Conservation (phyloP, 2,329 filamentous ascomycete genomes). For the Aspergillus sp. region DNA sequence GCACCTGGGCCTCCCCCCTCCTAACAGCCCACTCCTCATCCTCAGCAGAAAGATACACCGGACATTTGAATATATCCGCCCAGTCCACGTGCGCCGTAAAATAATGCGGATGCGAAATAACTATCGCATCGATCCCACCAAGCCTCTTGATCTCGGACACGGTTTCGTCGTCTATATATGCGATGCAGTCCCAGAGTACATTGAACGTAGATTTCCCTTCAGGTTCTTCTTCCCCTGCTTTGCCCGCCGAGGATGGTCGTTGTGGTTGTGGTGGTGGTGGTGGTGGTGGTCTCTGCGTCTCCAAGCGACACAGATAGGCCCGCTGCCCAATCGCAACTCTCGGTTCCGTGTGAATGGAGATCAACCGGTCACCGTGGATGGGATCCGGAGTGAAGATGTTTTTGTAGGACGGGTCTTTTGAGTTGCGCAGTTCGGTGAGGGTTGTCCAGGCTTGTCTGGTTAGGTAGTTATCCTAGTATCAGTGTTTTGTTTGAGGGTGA, state of each 20-base stretch:
- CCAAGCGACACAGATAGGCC: constrained; percentile 60
- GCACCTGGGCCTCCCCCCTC: constrained; percentile 31
- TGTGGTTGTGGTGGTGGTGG: too few relatives aligned
- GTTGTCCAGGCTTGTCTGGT: constrained; percentile 31
- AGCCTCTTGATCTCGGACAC: constrained; percentile 55
- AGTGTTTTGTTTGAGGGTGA: background rate
- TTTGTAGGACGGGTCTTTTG: constrained; percentile 15
- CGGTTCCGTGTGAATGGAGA: constrained; percentile 41
- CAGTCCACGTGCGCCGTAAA: constrained; percentile 76
- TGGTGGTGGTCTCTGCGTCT: background rate
- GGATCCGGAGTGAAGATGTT: constrained; percentile 23
- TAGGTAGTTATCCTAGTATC: background rate
- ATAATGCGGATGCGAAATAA: constrained; percentile 79
- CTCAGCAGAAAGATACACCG: constrained; percentile 66
- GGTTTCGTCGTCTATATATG: constrained; percentile 67
- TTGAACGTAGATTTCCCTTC: constrained; percentile 54
- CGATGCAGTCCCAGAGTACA: constrained; percentile 76
- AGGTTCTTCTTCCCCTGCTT: background rate
- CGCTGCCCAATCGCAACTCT: constrained; percentile 74
- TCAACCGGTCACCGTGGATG: constrained; percentile 16
- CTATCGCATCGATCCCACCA: constrained; percentile 70
- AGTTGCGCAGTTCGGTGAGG: constrained; percentile 23
- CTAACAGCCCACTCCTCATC: constrained; percentile 66
- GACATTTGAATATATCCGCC: constrained; percentile 67
- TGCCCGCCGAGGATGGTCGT: background rate